Evolutionary conservation across 306 rosid genomes (phyloP).

Genomic region (Trichosanthes truncata): DNA sequence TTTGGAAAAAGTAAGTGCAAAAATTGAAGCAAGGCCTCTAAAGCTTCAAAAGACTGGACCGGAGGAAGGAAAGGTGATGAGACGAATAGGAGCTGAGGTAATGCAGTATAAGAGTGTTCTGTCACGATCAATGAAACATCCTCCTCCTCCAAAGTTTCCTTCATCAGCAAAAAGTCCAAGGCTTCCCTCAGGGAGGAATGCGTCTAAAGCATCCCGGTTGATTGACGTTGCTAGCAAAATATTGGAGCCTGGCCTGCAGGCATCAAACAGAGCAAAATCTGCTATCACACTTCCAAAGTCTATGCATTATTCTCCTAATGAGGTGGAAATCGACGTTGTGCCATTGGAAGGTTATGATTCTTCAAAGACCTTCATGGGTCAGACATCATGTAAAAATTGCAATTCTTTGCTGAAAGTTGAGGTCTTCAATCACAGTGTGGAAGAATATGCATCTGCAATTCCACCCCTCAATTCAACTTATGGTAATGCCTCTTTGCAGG

Average conservation of each 20-base stretch:
- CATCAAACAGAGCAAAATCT: conserved; percentile 35
- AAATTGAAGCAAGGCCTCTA: conserved; percentile 72
- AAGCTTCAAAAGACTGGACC: conserved; percentile 63
- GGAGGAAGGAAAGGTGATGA: conserved; percentile 46
- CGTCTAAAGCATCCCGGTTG: conserved; percentile 55
- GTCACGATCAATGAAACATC: conserved; percentile 47
- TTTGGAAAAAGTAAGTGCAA: conserved; percentile 37
- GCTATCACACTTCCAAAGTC: conserved; percentile 42
- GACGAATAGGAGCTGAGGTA: conserved; percentile 66
- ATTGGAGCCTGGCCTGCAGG: conserved; percentile 82
- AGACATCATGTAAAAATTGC: conserved; percentile 57
- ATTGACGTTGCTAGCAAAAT: conserved; percentile 78
- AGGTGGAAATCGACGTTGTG: conserved; percentile 11
- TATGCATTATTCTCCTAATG: conserved; percentile 18
- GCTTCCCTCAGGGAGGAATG: conserved; percentile 39
- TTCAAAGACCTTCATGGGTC: conserved; percentile 30
- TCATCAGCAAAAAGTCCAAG: conserved; percentile 60
- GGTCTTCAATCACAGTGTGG: conserved; percentile 25
- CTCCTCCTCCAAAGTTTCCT: conserved; percentile 46
- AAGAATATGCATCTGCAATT: conserved; percentile 20
- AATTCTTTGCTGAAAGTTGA: conserved; percentile 45
- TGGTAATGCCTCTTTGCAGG: conserved; percentile 20
- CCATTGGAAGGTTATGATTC: conserved; percentile 23
- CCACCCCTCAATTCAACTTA: conserved; percentile 26
- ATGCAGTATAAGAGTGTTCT: conserved; percentile 66